phyloP scores from a whole-genome alignment of 768 basidiomycete genomes.

The Leccinum variicolor region DNA sequence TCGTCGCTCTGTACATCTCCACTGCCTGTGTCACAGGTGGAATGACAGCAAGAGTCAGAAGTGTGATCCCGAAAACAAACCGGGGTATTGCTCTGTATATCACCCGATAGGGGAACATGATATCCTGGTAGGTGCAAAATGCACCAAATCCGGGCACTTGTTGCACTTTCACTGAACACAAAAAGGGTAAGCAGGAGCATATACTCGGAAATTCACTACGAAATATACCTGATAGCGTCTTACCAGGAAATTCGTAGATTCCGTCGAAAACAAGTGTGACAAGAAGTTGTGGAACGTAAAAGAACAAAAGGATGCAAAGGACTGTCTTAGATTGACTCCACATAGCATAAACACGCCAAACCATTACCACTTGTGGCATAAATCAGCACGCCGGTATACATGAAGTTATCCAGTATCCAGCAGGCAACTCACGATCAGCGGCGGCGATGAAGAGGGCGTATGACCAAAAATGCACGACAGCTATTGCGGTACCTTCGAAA shows the following conservation, averaged over 20 bases:
- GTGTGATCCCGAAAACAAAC: not conserved
- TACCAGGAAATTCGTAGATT: not conserved
- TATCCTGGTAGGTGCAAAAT: not conserved
- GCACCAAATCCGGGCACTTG: not conserved
- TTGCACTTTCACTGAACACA: not conserved
- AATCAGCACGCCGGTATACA: not conserved
- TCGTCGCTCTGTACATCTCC: conserved; percentile 4
- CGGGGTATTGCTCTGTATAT: not conserved
- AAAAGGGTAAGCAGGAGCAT: not conserved
- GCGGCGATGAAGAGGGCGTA: conserved; percentile 12
- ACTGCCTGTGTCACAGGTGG: not conserved
- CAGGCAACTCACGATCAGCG: conserved; percentile 12
- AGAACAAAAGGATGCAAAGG: conserved; percentile 2
- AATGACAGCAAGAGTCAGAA: not conserved
- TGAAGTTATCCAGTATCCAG: not conserved
- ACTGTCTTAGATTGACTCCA: conserved; percentile 8
- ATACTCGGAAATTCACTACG: not conserved
- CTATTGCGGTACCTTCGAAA: conserved; percentile 2
- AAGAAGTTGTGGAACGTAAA: not conserved
- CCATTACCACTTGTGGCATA: conserved; percentile 10
- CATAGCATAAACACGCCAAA: conserved; percentile 15
- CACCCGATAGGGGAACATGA: not conserved
- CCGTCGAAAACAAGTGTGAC: not conserved
- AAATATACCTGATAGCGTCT: conserved; percentile 4
- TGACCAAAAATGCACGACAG: conserved; percentile 3